Evolutionary conservation across 2,329 filamentous ascomycete species (phyloP).

Genomic region (Phialophora chinensis): DNA sequence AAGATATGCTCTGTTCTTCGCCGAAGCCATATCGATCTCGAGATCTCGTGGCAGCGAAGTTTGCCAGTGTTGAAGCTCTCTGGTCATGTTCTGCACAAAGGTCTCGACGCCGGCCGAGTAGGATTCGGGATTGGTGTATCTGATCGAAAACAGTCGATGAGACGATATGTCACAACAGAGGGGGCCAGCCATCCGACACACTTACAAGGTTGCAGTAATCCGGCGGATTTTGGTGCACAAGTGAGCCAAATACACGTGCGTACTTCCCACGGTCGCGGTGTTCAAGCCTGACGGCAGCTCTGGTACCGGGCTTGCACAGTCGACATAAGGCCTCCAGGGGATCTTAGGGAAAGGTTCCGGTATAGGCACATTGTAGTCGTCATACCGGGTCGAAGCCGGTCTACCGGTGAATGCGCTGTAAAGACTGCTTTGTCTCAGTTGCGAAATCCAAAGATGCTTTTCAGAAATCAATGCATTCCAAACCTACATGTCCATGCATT

Average conservation of each 20-base stretch:
- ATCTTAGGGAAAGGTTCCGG: too few relatives aligned
- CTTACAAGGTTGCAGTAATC: too few relatives aligned
- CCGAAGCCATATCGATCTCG: neutral
- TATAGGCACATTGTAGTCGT: too few relatives aligned
- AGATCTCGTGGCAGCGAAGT: slow-evolving; percentile 10
- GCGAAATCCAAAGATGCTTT: neutral
- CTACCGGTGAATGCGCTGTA: neutral
- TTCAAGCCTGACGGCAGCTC: too few relatives aligned
- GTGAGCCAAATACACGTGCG: too few relatives aligned
- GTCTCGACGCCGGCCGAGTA: neutral
- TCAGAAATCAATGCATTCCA: neutral
- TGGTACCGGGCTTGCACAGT: too few relatives aligned
- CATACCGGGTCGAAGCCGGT: too few relatives aligned
- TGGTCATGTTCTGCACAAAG: slow-evolving; percentile 11
- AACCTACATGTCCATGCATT: slow-evolving; percentile 33
- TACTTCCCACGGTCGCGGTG: too few relatives aligned
- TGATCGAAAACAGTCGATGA: too few relatives aligned
- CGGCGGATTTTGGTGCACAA: too few relatives aligned
- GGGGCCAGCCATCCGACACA: neutral
- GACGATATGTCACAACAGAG: neutral
- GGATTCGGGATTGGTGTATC: too few relatives aligned
- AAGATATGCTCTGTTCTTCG: neutral
- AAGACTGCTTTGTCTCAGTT: neutral
- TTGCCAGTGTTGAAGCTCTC: slow-evolving; percentile 13
- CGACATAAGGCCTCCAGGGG: too few relatives aligned